These are phyloP conservation scores for Venturia asperata DNA, from an alignment of 2,329 filamentous ascomycete species.

Conservation along the genomic window DNA sequence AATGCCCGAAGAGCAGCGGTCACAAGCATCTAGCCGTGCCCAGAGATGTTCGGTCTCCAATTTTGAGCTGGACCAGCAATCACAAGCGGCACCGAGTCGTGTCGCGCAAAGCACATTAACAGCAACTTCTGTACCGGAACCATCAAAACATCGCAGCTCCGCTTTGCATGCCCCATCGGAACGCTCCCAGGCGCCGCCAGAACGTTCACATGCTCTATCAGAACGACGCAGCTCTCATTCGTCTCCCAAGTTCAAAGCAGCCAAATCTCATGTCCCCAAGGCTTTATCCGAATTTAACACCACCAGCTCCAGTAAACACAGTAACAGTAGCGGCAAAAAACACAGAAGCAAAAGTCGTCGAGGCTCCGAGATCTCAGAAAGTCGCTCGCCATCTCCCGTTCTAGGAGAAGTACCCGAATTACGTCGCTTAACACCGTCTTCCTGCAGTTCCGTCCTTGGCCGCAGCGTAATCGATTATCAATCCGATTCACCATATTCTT, in stretches of 20 bases:
- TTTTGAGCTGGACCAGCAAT: background rate
- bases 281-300: slow-evolving; percentile 3
- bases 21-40: slow-evolving; percentile 4
- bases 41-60: slow-evolving; percentile 4
- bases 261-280: slow-evolving; percentile 8
- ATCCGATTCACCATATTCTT: slow-evolving; percentile 13
- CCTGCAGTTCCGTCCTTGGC: slow-evolving; percentile 28
- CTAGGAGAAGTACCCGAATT: background rate
- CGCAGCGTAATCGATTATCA: slow-evolving; percentile 26
- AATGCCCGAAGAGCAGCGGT: slow-evolving; percentile 1
- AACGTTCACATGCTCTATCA: background rate
- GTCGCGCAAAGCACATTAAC: background rate
- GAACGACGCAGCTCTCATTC: slow-evolving; percentile 10
- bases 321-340: background rate
- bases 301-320: slow-evolving; percentile 15
- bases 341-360: background rate
- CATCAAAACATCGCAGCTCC: slow-evolving; percentile 5
- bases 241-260: background rate
- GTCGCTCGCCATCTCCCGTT: background rate
- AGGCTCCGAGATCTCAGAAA: background rate
- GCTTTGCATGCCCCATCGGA: background rate
- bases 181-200: background rate
- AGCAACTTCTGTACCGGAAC: slow-evolving; percentile 5
- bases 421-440: background rate
- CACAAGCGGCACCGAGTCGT: background rate